Base-by-base conservation (phyloP, 306 rosid genomes). In the Glycine latifolia region DNA sequence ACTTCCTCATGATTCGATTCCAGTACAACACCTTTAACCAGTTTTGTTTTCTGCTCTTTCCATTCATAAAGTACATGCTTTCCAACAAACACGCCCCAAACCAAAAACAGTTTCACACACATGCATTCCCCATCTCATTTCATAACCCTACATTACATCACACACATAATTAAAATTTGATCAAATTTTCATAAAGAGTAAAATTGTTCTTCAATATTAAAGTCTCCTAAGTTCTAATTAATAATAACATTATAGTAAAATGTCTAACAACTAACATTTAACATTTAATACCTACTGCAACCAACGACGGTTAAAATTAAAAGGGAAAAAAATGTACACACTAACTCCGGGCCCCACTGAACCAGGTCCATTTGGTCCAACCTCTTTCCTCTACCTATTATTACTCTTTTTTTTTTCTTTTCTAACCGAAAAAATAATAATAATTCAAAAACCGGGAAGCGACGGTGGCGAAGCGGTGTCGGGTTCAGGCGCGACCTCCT, bases 361-460 rank as follows among this genome's bases (percentile, higher is more conserved):
- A 86, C 89, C 86, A 74, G 88, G 82, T 85, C 81, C 33, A 73
- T 39, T 26, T 33, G 10, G 5, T 62, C 3, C 16, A 13, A 15
- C 49, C 61, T 73, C 10, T 60, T 26, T 26, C n/a, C 62, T 75
- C 54, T 55, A 13, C 84, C 82, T 81, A 80, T 73, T 43, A 6
- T 26, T 26, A 1, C 48, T 58, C 69, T 0, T 65, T 49, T 50
- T 71, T 17, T 4, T 17, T 16, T 56, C 26, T 20, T 26, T 2
- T 26, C 49, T 47, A 47, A 43, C 9, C 46, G 46, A 6, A 43
- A 47, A 47, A 47, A 46, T 26, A 26, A 44, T 1, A 2, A 31
- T 47, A 7, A 47, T 63, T 90, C 88, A 87, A 89, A 90, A 95
- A 85, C 88, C 88, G 66, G 88, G 85, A 53, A 81, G 82, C 3